Percentiles rank a stretch among this genome's conserved stretches.
phyloP scores from a whole-genome alignment of 345 rosid genomes.

The Eucalyptus caleyi region DNA sequence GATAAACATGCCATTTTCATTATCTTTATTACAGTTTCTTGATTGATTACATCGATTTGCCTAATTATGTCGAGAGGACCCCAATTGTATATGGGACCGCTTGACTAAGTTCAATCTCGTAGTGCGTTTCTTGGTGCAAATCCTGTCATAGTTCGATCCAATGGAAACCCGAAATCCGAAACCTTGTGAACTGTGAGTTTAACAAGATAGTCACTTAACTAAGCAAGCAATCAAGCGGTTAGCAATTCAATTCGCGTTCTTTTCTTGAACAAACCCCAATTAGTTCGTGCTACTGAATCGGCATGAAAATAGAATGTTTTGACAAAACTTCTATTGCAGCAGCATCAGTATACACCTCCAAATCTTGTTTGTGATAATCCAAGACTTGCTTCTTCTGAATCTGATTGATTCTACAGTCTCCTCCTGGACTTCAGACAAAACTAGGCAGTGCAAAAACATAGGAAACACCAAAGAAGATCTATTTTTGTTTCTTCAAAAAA shows the following conservation, averaged over 20 bases:
- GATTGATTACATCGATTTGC: neutral
- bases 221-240: neutral
- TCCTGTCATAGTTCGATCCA: neutral
- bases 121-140: neutral
- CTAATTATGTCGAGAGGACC: neutral
- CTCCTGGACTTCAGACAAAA: neutral
- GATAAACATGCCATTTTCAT: neutral
- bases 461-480: neutral
- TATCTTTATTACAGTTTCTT: neutral
- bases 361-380: neutral
- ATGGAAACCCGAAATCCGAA: neutral
- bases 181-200: neutral
- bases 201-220: neutral
- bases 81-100: neutral
- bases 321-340: neutral
- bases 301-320: neutral
- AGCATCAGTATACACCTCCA: neutral
- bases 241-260: neutral
- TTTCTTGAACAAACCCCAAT: neutral
- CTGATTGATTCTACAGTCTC: neutral
- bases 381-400: neutral
- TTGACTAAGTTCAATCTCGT: neutral
- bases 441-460: neutral
- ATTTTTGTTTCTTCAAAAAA: neutral
- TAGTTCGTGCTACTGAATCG: neutral